These are phyloP conservation scores for Fragaria vesca DNA, from an alignment of 306 rosid species.

Conservation along the genomic window DNA sequence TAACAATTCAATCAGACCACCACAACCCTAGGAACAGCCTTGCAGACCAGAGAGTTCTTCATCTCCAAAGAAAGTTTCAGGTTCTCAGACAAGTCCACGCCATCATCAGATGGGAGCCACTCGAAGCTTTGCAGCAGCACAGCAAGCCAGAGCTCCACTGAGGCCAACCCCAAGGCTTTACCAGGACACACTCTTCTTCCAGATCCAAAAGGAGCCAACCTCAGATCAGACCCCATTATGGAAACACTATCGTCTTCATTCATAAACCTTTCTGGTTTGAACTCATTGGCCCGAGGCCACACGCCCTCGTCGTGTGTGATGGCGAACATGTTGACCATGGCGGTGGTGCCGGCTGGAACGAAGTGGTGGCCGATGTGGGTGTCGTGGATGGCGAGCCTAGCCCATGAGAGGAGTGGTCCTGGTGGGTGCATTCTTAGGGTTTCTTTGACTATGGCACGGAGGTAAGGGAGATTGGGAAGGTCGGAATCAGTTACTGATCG, in stretches of 20 bases:
- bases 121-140: conserved; percentile 56
- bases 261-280: conserved; percentile 58
- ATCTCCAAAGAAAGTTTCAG: conserved; percentile 81
- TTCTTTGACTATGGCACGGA: conserved; percentile 70
- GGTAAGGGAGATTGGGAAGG: conserved; percentile 53
- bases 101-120: conserved; percentile 35
- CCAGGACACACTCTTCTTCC: conserved; percentile 87
- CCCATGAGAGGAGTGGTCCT: conserved; percentile 84
- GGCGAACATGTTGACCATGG: conserved; percentile 88
- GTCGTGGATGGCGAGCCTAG: conserved; percentile 66
- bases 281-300: conserved; percentile 47
- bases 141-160: conserved; percentile 75
- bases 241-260: conserved; percentile 18
- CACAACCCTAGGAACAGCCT: conserved; percentile 50
- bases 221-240: conserved; percentile 63
- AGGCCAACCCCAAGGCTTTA: conserved; percentile 70
- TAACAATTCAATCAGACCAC: neutral
- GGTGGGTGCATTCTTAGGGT: conserved; percentile 75
- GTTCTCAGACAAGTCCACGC: conserved; percentile 52
- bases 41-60: conserved; percentile 63
- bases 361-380: conserved; percentile 40
- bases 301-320: conserved; percentile 54
- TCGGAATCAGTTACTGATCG: conserved; percentile 43
- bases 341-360: conserved; percentile 67
- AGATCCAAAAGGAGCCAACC: conserved; percentile 77